phyloP scores from a whole-genome alignment of 2,329 filamentous ascomycete species.

The Aspergillus puulaauensis region DNA sequence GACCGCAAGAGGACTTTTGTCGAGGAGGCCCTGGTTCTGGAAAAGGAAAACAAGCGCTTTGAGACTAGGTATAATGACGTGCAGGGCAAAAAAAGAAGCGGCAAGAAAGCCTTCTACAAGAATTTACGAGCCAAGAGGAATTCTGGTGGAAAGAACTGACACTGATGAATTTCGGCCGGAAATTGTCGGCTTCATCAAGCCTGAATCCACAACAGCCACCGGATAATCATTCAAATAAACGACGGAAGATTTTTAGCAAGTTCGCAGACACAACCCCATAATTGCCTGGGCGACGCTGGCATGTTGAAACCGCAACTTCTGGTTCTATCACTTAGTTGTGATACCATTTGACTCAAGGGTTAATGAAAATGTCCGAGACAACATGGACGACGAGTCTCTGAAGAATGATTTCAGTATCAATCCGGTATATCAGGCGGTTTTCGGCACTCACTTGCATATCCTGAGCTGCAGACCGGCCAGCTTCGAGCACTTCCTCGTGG shows the following conservation, averaged over 20 bases:
- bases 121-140: slow-evolving; percentile 64
- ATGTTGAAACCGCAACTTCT: not conserved
- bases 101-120: slow-evolving; percentile 88
- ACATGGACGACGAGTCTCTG: slow-evolving; percentile 39
- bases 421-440: not conserved
- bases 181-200: not conserved
- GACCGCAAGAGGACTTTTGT: slow-evolving; percentile 84
- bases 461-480: slow-evolving; percentile 58
- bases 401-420: slow-evolving; percentile 19
- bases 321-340: not conserved
- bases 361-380: slow-evolving; percentile 30
- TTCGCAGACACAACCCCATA: not conserved
- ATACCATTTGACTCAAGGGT: not conserved
- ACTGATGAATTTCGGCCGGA: not conserved
- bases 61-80: slow-evolving; percentile 85
- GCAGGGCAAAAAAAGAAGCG: slow-evolving; percentile 77
- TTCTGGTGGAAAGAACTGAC: slow-evolving; percentile 19
- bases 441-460: slow-evolving; percentile 58
- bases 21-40: slow-evolving; percentile 74
- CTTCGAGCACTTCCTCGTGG: slow-evolving; percentile 65
- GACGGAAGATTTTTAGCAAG: not conserved
- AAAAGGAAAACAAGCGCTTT: slow-evolving; percentile 69
- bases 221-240: not conserved
- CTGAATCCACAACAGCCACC: not conserved
- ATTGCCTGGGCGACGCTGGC: not conserved